Base-by-base conservation (phyloP, 116 monocot species). In the Dioscorea cayenensis region DNA sequence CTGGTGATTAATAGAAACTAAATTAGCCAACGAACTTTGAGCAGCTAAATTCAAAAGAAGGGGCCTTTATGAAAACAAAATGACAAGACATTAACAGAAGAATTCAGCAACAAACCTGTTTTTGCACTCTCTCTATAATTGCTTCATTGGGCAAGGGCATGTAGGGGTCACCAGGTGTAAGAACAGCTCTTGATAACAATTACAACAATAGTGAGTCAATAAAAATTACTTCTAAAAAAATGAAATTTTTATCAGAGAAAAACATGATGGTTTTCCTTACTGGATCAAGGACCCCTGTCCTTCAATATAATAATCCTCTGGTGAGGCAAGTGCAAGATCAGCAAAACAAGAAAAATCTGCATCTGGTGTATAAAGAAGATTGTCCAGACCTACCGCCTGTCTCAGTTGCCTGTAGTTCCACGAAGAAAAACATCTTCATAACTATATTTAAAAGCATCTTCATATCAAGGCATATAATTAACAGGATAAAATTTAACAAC, bases 341-440 rank as follows among this genome's bases (percentile, higher is more conserved):
- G 97, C 86, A 79, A 99, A 99, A 66, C 97, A 99, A 28, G 97
- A 99, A 74, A 99, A 97, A 71, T 97, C 97, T 28, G 97, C 94
- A 87, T 99, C 97, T 75, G 97, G 89, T 23, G 90, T 93, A 67
- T 99, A 99, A 73, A 99, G 91, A 70, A 99, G 90, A 81, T 99
- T 99, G 81, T 99, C 93, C 82, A 99, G 78, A 35, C 97, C 97
- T n/a, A 80, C 86, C 14, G 97, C 97, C 75, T 49, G 74, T 67
- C 50, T 78, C 73, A 87, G 51, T 84, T 99, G 90, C 81, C 97
- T 99, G 76, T 23, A 76, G 59, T 77, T 14, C 66, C 19, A 60
- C 14, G 18, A 68, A 66, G 43, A 52, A 37, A 55, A 70, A 73
- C 4, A 32, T 72, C 62, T 62, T 20, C n/a, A 62, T 62, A 23